Evolutionary conservation across 2,329 filamentous ascomycete genomes (phyloP), one percentile per base, ranked within the genome.

Genomic region (Gliomastix tumulicola): DNA sequence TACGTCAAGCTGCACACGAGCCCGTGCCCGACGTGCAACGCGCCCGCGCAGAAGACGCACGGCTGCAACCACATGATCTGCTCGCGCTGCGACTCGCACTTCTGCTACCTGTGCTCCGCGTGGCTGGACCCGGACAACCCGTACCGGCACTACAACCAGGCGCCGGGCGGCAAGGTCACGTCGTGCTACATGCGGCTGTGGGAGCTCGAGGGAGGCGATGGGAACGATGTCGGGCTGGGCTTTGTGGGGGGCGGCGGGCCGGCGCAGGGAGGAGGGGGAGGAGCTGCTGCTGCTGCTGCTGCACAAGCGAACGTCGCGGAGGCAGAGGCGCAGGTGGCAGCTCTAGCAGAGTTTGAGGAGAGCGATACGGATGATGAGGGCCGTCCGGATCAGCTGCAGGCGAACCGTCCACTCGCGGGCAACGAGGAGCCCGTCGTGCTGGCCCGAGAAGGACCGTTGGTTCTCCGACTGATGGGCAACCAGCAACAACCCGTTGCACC

Each of bases 61-160:
- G 92, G 92, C 27, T 98, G 92, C 69, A 96, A 96, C 59, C 89
- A 96, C 60, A 97, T 97, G 88, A 85, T 82, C 34, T 96, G 90
- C 62, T 87, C 83, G 57, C 81, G 86, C 44, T 98, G 92, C 66
- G 72, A 82, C 35, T 84, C 87, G 3, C 90, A 97, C 58, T 97
- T 96, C 56, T 98, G 92, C 65, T 97, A 97, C 49, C 73, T 97
- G 2, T 97, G 92, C 54, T 83, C 84, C 1, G 74, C 80, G n/a
- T 97, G 87, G 84, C 71, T 98, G 30, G 74, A 82, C 38, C 77
- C 84, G 0, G 69, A 65, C 15, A 92, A 95, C 48, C 89, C 89
- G 2, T 97, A 97, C 53, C 65, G 72, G 37, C 92, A 98, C 57
- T 98, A 89, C 65, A 95, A 95, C 53, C 71, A 77, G 20, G 61